A percentile compares a stretch with the other conserved stretches of the same genome.
phyloP scores from a whole-genome alignment of 176 grass and related monocot species.

The Dactylis glomerata region DNA sequence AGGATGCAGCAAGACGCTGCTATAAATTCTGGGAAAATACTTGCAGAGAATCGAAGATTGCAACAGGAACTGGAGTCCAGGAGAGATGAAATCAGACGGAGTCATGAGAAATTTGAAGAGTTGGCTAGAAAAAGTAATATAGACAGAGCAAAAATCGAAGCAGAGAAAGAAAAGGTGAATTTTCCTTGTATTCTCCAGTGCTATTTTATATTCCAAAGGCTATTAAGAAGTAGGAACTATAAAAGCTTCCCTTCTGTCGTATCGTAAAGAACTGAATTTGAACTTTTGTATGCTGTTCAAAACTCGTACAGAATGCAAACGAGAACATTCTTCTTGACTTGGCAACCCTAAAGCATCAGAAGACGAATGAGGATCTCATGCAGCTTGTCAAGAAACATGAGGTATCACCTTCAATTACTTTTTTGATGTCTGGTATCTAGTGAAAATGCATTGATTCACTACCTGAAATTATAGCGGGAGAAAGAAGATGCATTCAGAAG shows the following conservation, averaged over 20 bases:
- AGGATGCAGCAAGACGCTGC: constrained; percentile 32
- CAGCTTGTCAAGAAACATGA: constrained; percentile 48
- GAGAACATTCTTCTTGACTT: constrained; percentile 43
- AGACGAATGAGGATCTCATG: constrained; percentile 44
- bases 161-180: constrained; percentile 29
- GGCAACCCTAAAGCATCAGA: constrained; percentile 45
- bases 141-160: constrained; percentile 20
- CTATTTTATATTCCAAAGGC: constrained; percentile 1
- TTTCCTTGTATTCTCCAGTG: background rate
- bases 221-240: background rate
- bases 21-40: constrained; percentile 8
- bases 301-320: constrained; percentile 49
- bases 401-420: constrained; percentile 28
- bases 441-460: constrained; percentile 24
- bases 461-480: constrained; percentile 37
- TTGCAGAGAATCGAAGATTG: constrained; percentile 18
- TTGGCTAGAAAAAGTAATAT: constrained; percentile 13
- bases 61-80: constrained; percentile 10
- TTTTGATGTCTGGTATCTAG: background rate
- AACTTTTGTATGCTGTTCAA: background rate
- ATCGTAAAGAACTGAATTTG: constrained; percentile 11
- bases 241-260: background rate
- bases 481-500: constrained; percentile 40
- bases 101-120: constrained; percentile 28
- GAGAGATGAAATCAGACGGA: constrained; percentile 19